Conservation (phyloP, 2,329 filamentous ascomycete species). For the Botrytis aclada region DNA sequence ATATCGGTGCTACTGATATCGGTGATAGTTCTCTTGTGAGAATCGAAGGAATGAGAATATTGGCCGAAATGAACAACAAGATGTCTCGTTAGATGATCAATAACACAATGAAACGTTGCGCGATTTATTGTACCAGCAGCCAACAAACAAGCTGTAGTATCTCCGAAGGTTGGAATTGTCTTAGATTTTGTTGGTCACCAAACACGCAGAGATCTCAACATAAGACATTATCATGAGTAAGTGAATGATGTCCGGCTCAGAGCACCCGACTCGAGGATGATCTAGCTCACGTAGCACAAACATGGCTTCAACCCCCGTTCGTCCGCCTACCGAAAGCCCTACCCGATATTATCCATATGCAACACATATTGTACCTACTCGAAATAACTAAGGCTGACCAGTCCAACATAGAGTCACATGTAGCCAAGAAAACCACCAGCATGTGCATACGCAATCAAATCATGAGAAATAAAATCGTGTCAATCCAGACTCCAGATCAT, state of each 20-base stretch:
- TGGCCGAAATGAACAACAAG: not conserved
- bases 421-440: not conserved
- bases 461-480: not conserved
- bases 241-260: not conserved
- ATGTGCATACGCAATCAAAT: slow-evolving; percentile 3
- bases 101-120: not conserved
- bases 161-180: not conserved
- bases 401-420: not conserved
- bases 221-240: not conserved
- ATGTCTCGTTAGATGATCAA: not conserved
- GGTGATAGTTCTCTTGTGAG: not conserved
- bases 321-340: slow-evolving; percentile 14
- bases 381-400: slow-evolving; percentile 16
- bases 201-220: not conserved
- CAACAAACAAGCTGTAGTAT: not conserved
- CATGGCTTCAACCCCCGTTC: slow-evolving; percentile 1
- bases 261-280: slow-evolving; percentile 1
- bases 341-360: slow-evolving; percentile 11
- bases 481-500: not conserved
- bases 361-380: slow-evolving; percentile 1
- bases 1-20: not conserved
- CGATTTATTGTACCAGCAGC: not conserved
- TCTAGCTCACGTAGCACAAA: not conserved
- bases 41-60: not conserved
- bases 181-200: not conserved